Percentiles rank a stretch among this genome's conserved stretches.
These are phyloP conservation scores for Oryza glumipatula DNA, from an alignment of 176 grass and related monocot genomes.

Conservation along the genomic window DNA sequence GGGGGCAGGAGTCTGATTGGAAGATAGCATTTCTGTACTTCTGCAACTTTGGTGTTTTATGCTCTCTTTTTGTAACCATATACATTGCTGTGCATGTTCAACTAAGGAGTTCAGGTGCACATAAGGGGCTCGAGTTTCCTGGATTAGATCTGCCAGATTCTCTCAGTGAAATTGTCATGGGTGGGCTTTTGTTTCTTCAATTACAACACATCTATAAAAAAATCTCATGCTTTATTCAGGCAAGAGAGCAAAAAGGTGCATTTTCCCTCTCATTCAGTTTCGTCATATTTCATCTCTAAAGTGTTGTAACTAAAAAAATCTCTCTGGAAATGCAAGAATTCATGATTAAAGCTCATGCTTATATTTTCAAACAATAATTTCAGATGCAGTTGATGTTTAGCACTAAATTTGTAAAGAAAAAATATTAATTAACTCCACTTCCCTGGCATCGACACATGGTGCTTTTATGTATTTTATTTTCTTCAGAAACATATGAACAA, in stretches of 20 bases:
- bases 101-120: slow-evolving; percentile 44
- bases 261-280: background rate
- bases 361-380: background rate
- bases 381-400: slow-evolving; percentile 26
- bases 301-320: slow-evolving; percentile 12
- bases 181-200: slow-evolving; percentile 84
- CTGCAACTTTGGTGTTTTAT: slow-evolving; percentile 74
- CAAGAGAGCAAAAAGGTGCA: slow-evolving; percentile 76
- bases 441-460: background rate
- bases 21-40: slow-evolving; percentile 77
- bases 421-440: background rate
- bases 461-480: slow-evolving; percentile 3
- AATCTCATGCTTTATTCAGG: slow-evolving; percentile 64
- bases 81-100: slow-evolving; percentile 76
- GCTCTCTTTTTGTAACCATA: slow-evolving; percentile 62
- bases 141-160: slow-evolving; percentile 96
- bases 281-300: slow-evolving; percentile 23
- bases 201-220: slow-evolving; percentile 64
- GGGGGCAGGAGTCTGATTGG: slow-evolving; percentile 59
- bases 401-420: slow-evolving; percentile 2
- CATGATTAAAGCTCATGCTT: background rate
- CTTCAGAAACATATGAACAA: background rate
- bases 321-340: background rate
- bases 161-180: slow-evolving; percentile 74
- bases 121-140: slow-evolving; percentile 74